Conservation (phyloP, 305 asterid species). For the Fraxinus ornus region DNA sequence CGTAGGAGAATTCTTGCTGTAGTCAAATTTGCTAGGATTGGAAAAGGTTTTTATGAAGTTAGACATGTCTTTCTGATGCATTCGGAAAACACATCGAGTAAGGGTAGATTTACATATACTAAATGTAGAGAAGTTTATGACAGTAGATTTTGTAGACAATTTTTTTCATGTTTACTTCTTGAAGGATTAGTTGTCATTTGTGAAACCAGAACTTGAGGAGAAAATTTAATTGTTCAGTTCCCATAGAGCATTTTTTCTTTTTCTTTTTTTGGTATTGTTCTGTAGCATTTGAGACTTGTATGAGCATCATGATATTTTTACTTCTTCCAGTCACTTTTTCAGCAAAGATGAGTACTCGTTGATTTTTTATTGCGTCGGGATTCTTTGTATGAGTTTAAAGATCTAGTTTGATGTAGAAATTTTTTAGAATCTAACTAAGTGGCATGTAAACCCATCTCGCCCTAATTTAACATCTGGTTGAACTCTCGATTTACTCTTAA, state of each 20-base stretch:
- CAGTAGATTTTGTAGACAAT: conserved; percentile 15
- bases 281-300: not conserved
- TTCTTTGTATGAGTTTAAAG: not conserved
- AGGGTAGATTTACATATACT: conserved; percentile 21
- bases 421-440: not conserved
- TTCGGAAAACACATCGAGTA: conserved; percentile 32
- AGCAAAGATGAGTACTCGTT: not conserved
- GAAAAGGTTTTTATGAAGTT: conserved; percentile 25
- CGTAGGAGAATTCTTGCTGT: conserved; percentile 16
- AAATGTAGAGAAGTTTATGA: conserved; percentile 23
- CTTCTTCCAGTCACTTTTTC: not conserved
- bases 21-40: conserved; percentile 31
- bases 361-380: not conserved
- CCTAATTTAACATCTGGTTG: not conserved
- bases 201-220: conserved; percentile 22
- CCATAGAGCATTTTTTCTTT: conserved; percentile 14
- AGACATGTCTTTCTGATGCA: conserved; percentile 22
- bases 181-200: conserved; percentile 22
- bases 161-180: conserved; percentile 18
- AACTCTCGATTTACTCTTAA: not conserved
- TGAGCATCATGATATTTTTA: not conserved
- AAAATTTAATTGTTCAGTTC: conserved; percentile 23
- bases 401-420: not conserved
- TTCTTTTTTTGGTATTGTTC: not conserved
- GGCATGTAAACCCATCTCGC: not conserved